These are phyloP conservation scores for Antonospora locustae DNA, from an alignment of 371 early-diverging fungal species.

Conservation along the genomic window DNA sequence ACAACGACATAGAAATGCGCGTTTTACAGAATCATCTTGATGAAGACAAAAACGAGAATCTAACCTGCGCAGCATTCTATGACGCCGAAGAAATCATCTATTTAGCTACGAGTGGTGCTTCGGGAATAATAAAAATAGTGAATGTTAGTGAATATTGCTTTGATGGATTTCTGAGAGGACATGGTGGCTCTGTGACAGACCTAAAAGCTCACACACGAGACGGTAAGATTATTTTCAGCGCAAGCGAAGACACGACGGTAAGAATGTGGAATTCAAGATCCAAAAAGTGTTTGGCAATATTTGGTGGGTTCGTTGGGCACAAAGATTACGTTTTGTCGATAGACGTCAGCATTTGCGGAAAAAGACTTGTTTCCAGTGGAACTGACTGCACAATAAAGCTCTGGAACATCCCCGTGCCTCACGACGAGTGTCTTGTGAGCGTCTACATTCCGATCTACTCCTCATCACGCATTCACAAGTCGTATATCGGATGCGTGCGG, in stretches of 20 bases:
- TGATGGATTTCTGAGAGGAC: slow-evolving; percentile 17
- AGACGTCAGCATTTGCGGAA: slow-evolving; percentile 55
- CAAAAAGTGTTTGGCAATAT: slow-evolving; percentile 56
- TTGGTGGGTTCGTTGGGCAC: slow-evolving; percentile 58
- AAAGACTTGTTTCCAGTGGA: slow-evolving; percentile 59
- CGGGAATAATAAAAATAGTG: slow-evolving; percentile 37
- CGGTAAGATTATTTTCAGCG: slow-evolving; percentile 58
- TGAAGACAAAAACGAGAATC: slow-evolving; percentile 28
- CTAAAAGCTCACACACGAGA: slow-evolving; percentile 23
- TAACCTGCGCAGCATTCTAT: slow-evolving; percentile 25
- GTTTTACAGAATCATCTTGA: slow-evolving; percentile 21
- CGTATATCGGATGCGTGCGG: slow-evolving; percentile 26
- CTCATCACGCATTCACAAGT: slow-evolving; percentile 16
- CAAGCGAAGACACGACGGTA: slow-evolving; percentile 63
- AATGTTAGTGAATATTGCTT: slow-evolving; percentile 20
- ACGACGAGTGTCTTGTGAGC: neutral
- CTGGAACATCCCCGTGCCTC: slow-evolving; percentile 45
- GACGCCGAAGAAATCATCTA: slow-evolving; percentile 8
- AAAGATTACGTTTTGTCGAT: slow-evolving; percentile 60
- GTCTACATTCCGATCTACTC: slow-evolving; percentile 19
- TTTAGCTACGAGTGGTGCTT: slow-evolving; percentile 19
- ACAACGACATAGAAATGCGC: slow-evolving; percentile 6
- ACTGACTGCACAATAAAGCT: slow-evolving; percentile 61
- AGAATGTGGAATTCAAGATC: slow-evolving; percentile 62
- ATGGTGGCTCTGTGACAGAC: slow-evolving; percentile 38